These are phyloP conservation scores for Heliamphora pulchella DNA, from an alignment of 179 eudicot genomes.

Conservation along the genomic window DNA sequence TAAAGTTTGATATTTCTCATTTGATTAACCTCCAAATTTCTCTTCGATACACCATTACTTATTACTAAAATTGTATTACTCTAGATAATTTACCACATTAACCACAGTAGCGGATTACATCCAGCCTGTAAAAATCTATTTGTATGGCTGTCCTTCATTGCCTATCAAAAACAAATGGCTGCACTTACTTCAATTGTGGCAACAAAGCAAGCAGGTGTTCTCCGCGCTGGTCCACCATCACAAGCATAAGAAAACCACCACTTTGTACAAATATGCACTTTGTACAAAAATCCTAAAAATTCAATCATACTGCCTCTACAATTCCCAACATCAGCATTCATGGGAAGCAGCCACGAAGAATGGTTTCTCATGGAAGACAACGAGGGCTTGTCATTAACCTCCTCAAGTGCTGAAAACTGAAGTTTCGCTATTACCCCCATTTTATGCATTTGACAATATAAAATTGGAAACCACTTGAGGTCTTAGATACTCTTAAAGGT, in stretches of 20 bases:
- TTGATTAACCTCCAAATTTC: not conserved
- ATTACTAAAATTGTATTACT: not conserved
- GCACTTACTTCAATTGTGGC: not conserved
- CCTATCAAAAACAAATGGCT: not conserved
- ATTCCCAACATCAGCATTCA: not conserved
- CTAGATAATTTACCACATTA: not conserved
- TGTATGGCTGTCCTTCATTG: not conserved
- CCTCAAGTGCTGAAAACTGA: not conserved
- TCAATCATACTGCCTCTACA: not conserved
- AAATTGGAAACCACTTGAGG: not conserved
- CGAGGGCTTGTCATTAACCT: not conserved
- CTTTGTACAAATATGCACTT: not conserved
- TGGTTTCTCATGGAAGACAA: not conserved
- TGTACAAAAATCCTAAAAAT: no score
- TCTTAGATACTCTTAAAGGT: not conserved
- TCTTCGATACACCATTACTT: not conserved
- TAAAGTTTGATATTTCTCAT: not conserved
- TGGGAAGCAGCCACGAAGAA: not conserved
- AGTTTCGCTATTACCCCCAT: not conserved
- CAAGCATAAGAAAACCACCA: not conserved
- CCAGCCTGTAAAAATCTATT: not conserved
- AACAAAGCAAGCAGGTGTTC: not conserved
- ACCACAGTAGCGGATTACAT: not conserved
- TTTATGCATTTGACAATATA: not conserved
- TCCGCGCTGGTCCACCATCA: not conserved